Conservation (phyloP, 1,284 basidiomycete genomes). For the Cryptococcus sp. region DNA sequence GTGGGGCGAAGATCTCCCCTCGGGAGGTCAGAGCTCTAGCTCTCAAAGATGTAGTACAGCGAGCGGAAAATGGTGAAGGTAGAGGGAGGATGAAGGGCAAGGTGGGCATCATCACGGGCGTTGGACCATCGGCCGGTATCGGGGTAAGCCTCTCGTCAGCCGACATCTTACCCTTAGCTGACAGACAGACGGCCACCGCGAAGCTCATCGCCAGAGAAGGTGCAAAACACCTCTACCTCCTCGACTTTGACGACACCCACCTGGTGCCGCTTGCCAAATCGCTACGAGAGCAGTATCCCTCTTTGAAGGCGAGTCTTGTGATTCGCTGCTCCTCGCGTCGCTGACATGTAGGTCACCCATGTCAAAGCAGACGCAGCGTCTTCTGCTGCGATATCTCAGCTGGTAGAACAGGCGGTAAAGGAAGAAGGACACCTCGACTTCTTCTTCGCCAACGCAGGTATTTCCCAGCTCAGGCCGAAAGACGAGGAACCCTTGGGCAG, state of each 20-base stretch:
- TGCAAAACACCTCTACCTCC: slow-evolving; percentile 62
- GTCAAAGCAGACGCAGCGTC: slow-evolving; percentile 77
- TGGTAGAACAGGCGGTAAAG: slow-evolving; percentile 66
- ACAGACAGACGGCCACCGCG: slow-evolving; percentile 60
- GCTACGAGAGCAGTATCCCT: slow-evolving; percentile 64
- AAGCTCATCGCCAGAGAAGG: slow-evolving; percentile 76
- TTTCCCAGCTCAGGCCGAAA: slow-evolving; percentile 7
- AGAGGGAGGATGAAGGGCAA: slow-evolving; percentile 63
- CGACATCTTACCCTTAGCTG: too few species aligned
- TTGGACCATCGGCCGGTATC: slow-evolving; percentile 74
- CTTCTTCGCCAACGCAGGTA: slow-evolving; percentile 83
- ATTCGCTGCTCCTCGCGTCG: too few species aligned
- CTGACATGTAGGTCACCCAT: slow-evolving; percentile 29
- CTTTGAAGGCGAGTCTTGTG: slow-evolving; percentile 68
- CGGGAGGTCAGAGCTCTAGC: background rate
- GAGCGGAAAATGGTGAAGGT: slow-evolving; percentile 28
- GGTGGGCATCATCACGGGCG: slow-evolving; percentile 87
- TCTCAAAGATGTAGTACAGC: slow-evolving; percentile 9
- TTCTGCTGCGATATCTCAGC: slow-evolving; percentile 59
- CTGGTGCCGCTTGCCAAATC: slow-evolving; percentile 65
- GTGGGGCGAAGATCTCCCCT: background rate
- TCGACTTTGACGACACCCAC: slow-evolving; percentile 69
- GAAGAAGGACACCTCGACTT: slow-evolving; percentile 84
- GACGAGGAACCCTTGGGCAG: slow-evolving; percentile 4
- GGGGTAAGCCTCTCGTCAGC: too few species aligned